Evolutionary conservation across 2,329 filamentous ascomycete genomes (phyloP).

Genomic region (Cladosporium sphaerospermum): DNA sequence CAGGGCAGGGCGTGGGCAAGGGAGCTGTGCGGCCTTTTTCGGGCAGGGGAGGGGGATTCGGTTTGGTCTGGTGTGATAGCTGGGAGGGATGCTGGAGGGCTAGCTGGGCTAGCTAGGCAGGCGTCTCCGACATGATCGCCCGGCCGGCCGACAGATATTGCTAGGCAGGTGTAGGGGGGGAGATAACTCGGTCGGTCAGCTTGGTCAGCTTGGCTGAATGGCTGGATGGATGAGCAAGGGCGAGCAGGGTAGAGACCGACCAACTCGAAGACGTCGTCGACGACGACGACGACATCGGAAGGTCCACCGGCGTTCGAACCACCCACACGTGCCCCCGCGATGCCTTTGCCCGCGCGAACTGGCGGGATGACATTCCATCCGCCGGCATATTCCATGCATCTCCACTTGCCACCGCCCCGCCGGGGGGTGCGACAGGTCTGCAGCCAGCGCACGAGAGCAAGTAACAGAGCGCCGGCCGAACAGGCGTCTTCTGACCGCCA

Average conservation of each 20-base stretch:
- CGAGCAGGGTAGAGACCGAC: background rate
- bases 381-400: conserved; percentile 1
- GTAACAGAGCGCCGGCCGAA: background rate
- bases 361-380: background rate
- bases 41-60: no score
- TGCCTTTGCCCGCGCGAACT: background rate
- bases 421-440: no score
- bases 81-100: conserved; percentile 1
- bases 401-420: conserved; percentile 3
- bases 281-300: no score
- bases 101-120: background rate
- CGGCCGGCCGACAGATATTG: background rate
- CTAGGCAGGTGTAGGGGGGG: background rate
- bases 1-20: background rate
- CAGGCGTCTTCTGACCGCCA: background rate
- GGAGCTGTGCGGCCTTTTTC: background rate
- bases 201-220: background rate
- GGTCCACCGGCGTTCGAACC: background rate
- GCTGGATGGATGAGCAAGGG: background rate
- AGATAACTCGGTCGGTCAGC: background rate
- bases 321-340: conserved; percentile 3
- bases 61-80: conserved; percentile 1
- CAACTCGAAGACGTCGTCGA: background rate
- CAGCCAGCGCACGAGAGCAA: no score
- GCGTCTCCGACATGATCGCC: conserved; percentile 5